Base-by-base conservation (phyloP, 495 filamentous ascomycete species). In the Cenococcum geophilum region DNA sequence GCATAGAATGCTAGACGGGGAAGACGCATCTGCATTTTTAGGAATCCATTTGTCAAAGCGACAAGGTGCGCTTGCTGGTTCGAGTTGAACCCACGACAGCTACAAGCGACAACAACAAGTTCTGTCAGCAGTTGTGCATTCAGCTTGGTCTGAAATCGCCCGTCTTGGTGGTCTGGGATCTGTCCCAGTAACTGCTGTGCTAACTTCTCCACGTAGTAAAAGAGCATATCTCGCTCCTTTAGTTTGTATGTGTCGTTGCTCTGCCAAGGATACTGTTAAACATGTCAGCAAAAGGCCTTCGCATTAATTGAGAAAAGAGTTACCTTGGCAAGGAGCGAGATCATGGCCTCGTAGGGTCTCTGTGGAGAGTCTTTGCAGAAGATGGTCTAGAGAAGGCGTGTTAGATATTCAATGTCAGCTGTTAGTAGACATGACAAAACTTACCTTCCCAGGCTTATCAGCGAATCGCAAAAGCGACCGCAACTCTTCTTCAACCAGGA, bases 301-400 rank as follows among this genome's bases (percentile, higher is more conserved):
- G 40, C 40, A 32, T 45, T 10, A 45, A 14, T 14, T 14, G 11
- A 45, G 18, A 45, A 16, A 16, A 14, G 40, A 4, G 14, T 45
- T 45, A 45, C 40, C 40, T 52, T 52, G 14, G 16, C 21, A 8
- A 52, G 49, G 18, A 52, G 49, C 18, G 20, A 23, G 5, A 32
- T 52, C 20, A 52, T 52, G 49, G 49, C 49, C 20, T 52, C 49
- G 25, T 52, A 52, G 18, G 25, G 21, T 8, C 49, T 18, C 16
- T 52, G 49, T 8, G 49, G 49, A 11, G 18, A 25, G 23, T 52
- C 49, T 27, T 52, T 52, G 23, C 49, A 22, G 16, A 52, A 52
- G 5, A 25, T 5, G 8, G 49, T 52, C 49, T 52, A 23, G 21
- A 25, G 25, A 16, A 25, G 16, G 12, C 45, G 49, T 27, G 21